Evolutionary conservation across 2,329 filamentous ascomycete genomes (phyloP).

Genomic region (Pyrenophora seminiperda): DNA sequence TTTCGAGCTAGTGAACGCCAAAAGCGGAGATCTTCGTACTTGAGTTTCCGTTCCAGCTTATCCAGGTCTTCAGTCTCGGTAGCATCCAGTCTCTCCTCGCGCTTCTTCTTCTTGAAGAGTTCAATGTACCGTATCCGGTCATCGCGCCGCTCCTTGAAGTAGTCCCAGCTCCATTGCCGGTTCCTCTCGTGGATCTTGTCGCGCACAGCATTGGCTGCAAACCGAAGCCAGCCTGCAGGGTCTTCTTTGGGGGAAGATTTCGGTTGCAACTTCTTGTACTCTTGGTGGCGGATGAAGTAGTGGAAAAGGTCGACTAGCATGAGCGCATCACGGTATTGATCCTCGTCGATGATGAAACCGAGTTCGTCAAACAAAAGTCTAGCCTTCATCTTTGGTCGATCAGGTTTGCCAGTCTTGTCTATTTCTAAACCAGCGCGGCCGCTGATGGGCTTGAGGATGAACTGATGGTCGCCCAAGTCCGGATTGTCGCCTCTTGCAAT

Average conservation of each 20-base stretch:
- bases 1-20: conserved; percentile 95
- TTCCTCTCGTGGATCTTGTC: conserved; percentile 96
- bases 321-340: conserved; percentile 94
- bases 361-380: conserved; percentile 95
- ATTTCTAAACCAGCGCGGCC: conserved; percentile 93
- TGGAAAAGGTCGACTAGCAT: conserved; percentile 99
- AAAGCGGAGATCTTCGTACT: conserved; percentile 94
- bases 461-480: conserved; percentile 72
- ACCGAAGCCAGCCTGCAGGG: conserved; percentile 87
- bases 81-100: conserved; percentile 68
- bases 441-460: conserved; percentile 93
- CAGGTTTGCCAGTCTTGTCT: conserved; percentile 84
- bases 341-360: conserved; percentile 93
- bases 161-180: conserved; percentile 92
- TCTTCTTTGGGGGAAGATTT: conserved; percentile 86
- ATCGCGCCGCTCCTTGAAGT: conserved; percentile 89
- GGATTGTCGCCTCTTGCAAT: conserved; percentile 73
- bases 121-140: conserved; percentile 88
- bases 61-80: conserved; percentile 75
- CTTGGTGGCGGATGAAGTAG: conserved; percentile 96
- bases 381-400: conserved; percentile 85
- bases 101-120: conserved; percentile 90
- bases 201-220: conserved; percentile 86
- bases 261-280: conserved; percentile 92
- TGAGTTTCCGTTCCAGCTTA: conserved; percentile 81